Evolutionary conservation across 2,329 filamentous ascomycete species (phyloP), one percentile per base, ranked within the genome.

Genomic region (Pyricularia sp.): DNA sequence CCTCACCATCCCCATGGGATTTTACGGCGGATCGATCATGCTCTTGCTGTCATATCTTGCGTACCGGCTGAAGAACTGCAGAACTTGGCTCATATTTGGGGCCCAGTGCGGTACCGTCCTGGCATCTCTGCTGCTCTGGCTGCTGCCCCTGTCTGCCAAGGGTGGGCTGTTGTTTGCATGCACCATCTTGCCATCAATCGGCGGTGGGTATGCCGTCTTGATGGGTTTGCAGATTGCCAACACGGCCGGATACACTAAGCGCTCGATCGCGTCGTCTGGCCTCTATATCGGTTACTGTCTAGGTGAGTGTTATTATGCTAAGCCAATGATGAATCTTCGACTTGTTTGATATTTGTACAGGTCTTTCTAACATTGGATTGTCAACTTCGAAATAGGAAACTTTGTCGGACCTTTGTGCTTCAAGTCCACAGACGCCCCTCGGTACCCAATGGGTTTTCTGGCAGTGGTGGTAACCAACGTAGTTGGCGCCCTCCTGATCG

Each of bases 251-350:
- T 85, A 85, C 68, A 85, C 83, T 0, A 85, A 85, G 74, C 76
- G 82, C 1, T 80, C 80, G 1, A 75, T 85, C 0, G 80, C 80
- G 1, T 82, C 81, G 0, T 82, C 82, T 2, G 82, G 82, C 0
- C 76, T 84, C 6, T 85, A 82, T 67, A 79, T 85, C 25, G 83
- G 83, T 0, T 85, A 85, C 71, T 85, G 83, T 71, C 75, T 84
- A 10, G 82, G 81, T 81, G 70, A 65, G 58, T 28, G 7, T 61
- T 14, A 14, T 61, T 6, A 14, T 59, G 23, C 9, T 25, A 11
- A 11, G 4, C 11, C n/a, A 28, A 26, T 11, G 4, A 12, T 10
- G 23, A 11, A 25, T 10, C 23, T 26, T 1, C 26, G 14, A n/a
- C 4, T 59, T 9, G 7, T 59, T 59, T 10, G 10, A 11, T 59